Evolutionary conservation across 257 asterid genomes (phyloP), one percentile per base, ranked within the genome.

Genomic region (Verbena officinalis): DNA sequence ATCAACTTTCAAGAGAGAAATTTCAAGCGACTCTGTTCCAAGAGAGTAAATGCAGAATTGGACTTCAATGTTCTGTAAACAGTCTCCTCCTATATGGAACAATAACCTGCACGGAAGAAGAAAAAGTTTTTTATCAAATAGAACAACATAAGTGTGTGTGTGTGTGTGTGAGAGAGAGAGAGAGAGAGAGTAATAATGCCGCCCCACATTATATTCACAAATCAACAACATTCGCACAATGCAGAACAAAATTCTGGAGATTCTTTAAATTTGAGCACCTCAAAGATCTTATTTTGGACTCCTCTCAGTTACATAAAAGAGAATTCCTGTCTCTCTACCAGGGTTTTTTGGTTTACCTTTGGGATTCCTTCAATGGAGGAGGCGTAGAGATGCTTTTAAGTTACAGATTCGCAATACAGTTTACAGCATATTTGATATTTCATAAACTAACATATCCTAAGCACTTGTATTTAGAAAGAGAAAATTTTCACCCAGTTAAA

Each of bases 1-100:
- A 33, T 64, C 22, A 15, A 57, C 27, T 43, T 58, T 46, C 56
- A 36, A 33, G 36, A 53, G 62, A 56, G 21, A 27, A 58, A 48
- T 50, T 59, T 24, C 40, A 50, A 12, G 19, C 30, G 14, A n/a
- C n/a, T 23, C 46, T 7, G 44, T 54, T 24, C 45, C 53, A 43
- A 44, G 30, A 62, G 58, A 9, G 36, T 36, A 20, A 66, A 53
- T n/a, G 9, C 49, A 46, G 43, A 67, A 34, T 34, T 45, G 21
- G 59, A 66, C 20, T 60, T 11, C 39, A 53, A 12, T 11, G 19
- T 6, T 38, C 70, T 64, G 55, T 9, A 13, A 43, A 14, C 49
- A 61, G 19, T 30, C 24, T 5, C 24, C 24, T n/a, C n/a, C 0
- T 1, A 36, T 0, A 9, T 52, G 44, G 13, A 50, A 43, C 40